These are phyloP conservation scores for Phytopythium chamaehyphon DNA, from an alignment of 352 stramenopile genomes.

Conservation along the genomic window DNA sequence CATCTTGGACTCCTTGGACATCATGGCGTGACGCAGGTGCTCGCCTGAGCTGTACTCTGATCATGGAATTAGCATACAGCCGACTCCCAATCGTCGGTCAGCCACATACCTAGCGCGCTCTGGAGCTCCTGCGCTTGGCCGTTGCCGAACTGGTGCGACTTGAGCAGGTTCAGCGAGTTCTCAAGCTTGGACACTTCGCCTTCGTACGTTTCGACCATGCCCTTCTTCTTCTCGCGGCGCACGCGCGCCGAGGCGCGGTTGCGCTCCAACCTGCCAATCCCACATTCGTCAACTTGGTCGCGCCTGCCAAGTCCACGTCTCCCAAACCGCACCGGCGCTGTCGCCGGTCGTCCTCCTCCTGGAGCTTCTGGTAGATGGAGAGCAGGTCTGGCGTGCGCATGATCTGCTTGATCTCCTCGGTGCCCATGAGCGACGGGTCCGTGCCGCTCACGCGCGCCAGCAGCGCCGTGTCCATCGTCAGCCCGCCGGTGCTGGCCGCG, in stretches of 20 bases:
- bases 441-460: constrained; percentile 76
- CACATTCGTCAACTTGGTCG: background rate
- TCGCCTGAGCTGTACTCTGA: constrained; percentile 78
- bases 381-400: constrained; percentile 80
- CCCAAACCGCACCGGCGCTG: constrained; percentile 38
- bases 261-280: constrained; percentile 41
- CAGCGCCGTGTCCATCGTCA: constrained; percentile 77
- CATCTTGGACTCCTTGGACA: constrained; percentile 85
- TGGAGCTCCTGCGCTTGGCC: constrained; percentile 63
- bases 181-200: constrained; percentile 85
- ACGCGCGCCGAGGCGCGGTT: constrained; percentile 79
- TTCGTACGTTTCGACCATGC: constrained; percentile 86
- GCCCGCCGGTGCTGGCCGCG: constrained; percentile 67
- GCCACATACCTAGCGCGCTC: constrained; percentile 59
- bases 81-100: no score
- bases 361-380: constrained; percentile 87
- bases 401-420: constrained; percentile 86
- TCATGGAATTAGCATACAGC: no score
- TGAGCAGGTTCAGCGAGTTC: constrained; percentile 75
- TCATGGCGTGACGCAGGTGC: constrained; percentile 70
- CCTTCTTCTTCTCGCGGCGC: constrained; percentile 85
- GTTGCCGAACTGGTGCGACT: constrained; percentile 67
- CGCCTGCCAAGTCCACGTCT: no score
- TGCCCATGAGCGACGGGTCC: constrained; percentile 70
- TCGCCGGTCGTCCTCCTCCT: constrained; percentile 80